Conservation (phyloP, 31 red algal species). For the Bonnemaisonia californica region DNA sequence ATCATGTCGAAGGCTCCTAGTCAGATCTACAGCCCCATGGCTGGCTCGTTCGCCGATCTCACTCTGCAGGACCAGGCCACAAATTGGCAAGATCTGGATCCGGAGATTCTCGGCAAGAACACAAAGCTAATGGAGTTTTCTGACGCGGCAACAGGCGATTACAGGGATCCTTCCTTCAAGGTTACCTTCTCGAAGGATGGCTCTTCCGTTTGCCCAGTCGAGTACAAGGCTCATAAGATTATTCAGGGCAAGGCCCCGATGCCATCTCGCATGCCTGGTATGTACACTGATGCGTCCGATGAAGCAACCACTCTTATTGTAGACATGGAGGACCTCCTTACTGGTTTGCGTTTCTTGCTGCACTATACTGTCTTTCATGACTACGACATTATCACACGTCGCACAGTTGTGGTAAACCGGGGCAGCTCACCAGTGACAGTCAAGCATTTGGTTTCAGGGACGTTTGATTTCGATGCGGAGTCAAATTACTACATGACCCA, state of each 20-base stretch:
- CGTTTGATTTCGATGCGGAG: constrained; percentile 89
- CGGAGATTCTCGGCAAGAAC: constrained; percentile 86
- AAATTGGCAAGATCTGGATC: constrained; percentile 90
- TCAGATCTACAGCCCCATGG: constrained; percentile 35
- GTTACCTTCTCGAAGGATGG: constrained; percentile 79
- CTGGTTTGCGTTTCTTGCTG: constrained; percentile 66
- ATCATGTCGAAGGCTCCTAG: constrained; percentile 26
- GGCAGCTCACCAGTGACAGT: constrained; percentile 57
- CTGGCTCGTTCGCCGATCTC: constrained; percentile 47
- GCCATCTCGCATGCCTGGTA: constrained; percentile 67
- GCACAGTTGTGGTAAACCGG: constrained; percentile 71
- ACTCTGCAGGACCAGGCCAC: constrained; percentile 54
- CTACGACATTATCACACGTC: constrained; percentile 82
- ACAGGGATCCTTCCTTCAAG: constrained; percentile 78
- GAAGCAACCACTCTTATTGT: constrained; percentile 91
- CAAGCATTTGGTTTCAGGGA: constrained; percentile 65
- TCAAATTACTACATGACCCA: constrained; percentile 83
- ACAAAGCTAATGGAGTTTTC: constrained; percentile 93
- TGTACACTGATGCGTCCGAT: constrained; percentile 52
- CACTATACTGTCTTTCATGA: constrained; percentile 88
- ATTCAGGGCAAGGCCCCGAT: constrained; percentile 67
- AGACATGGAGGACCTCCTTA: constrained; percentile 78
- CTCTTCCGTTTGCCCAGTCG: constrained; percentile 66
- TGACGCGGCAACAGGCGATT: constrained; percentile 89
- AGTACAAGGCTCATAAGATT: constrained; percentile 81